Evolutionary conservation across 1,284 basidiomycete species (phyloP), one percentile per base, ranked within the genome.

Genomic region (Lignosus rhinocerotis): DNA sequence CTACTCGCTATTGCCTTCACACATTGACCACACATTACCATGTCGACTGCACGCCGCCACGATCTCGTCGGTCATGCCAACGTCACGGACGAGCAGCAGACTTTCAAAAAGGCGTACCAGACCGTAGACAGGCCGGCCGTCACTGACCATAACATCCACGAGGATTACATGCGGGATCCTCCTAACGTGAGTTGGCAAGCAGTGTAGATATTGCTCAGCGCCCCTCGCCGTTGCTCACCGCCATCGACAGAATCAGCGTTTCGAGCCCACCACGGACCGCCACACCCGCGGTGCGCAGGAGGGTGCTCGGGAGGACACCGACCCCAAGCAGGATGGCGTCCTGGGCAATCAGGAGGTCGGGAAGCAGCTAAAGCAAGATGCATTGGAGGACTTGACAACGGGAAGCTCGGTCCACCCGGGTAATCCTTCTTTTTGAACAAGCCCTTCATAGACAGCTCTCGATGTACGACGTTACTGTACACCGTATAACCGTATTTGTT

Each of bases 111-210:
- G 62, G 42, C 67, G 1, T 66, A 58, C 53, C 72, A 72, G 55
- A 66, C 63, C n/a, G 67, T 72, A 42, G 65, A 59, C 42, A 66
- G 66, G 0, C 73, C 75, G 1, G 36, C 47, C 2, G 69, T 70
- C n/a, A 69, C 69, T 1, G 68, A 71, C 42, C 69, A 68, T 32
- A 66, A 75, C 56, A 71, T 75, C 41, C 67, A 75, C 58, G 71
- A 75, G 25, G 68, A 77, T 49, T 73, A 69, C 50, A 51, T 73
- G 47, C 65, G 60, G 41, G 49, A 72, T 44, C 70, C 75, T 33
- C 75, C 75, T 30, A 60, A 69, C 43, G 70, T 70, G 48, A 64
- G 68, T 65, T 9, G 3, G n/a, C 9, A 21, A 6, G 11, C 12
- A 19, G 31, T 31, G 33, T 17, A 8, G 21, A 4, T 9, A 6